phyloP scores from a whole-genome alignment of 208 protist genomes.

The Acanthamoeba triangularis region DNA sequence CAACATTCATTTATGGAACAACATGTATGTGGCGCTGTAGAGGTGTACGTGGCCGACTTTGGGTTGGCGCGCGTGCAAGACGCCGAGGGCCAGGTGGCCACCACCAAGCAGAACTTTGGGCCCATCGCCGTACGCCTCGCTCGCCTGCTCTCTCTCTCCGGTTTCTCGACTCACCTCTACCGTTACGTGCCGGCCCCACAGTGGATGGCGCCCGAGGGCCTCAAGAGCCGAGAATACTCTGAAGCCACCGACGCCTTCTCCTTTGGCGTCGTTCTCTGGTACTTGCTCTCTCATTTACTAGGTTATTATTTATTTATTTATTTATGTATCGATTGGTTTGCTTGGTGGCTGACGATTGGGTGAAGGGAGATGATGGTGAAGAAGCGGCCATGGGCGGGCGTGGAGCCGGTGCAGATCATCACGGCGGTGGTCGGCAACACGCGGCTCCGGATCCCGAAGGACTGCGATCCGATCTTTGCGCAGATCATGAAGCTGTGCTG shows the following conservation, averaged over 20 bases:
- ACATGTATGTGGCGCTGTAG: neutral
- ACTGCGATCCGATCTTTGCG: slow-evolving; percentile 53
- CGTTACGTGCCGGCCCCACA: neutral
- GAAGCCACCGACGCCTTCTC: slow-evolving; percentile 55
- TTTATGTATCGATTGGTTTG: neutral
- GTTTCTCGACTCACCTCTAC: neutral
- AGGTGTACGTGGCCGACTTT: slow-evolving; percentile 72
- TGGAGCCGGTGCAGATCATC: slow-evolving; percentile 59
- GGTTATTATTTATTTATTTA: neutral
- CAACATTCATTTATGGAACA: no score
- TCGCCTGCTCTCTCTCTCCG: neutral
- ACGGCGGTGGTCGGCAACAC: slow-evolving; percentile 15
- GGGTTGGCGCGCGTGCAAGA: slow-evolving; percentile 2
- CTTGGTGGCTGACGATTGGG: neutral
- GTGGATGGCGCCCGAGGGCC: slow-evolving; percentile 74
- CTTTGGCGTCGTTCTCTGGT: slow-evolving; percentile 70
- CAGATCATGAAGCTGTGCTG: slow-evolving; percentile 66
- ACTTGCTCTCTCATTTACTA: neutral
- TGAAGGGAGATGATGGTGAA: slow-evolving; percentile 59
- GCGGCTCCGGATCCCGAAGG: slow-evolving; percentile 51
- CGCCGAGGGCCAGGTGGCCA: neutral
- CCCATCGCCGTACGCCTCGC: neutral
- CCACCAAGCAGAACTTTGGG: slow-evolving; percentile 64
- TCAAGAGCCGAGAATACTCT: neutral
- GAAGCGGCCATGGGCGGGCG: slow-evolving; percentile 4